Evolutionary conservation across 202 grass and related monocot species (phyloP), one percentile per base, ranked within the genome.

Genomic region (Carex sylvatica): DNA sequence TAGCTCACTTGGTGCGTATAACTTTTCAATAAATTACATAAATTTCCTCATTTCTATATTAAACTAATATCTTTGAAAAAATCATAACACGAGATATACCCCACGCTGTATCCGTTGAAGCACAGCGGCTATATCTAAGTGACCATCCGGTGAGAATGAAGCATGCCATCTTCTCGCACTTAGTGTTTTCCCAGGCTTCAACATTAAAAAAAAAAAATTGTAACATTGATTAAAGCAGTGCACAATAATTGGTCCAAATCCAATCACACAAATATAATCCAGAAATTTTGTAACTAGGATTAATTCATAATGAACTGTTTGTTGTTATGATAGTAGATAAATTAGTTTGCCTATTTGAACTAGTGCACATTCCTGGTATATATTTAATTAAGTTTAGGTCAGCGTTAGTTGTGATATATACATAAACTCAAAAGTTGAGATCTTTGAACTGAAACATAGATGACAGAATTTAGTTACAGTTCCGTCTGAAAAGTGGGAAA

Each of bases 101-200:
- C 95, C 95, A 19, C 64, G 88, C 65, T 98, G 95, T 64, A 98
- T 91, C 79, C 90, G 85, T 84, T 67, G 90, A 85, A 98, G 81
- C 58, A 94, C 88, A 38, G 87, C 85, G 61, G 90, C 85, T 77
- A 89, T 88, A 38, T 98, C 92, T 24, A 98, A 72, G 59, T 65
- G 70, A 35, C 95, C 95, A 74, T 94, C 95, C 81, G 90, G 90
- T 19, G 89, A 92, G 78, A 91, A 89, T 30, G 93, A 91, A 51
- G 93, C 71, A 78, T 91, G 87, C 95, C 95, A 98, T 88, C 92
- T 84, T 86, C 61, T 98, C 54, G 88, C 83, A 80, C 92, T 93
- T 15, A 98, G 80, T 3, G 95, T 98, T 70, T 86, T 91, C 40
- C 95, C 85, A 87, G 90, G 92, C 95, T 98, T 85, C 77, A 69